Conservation (phyloP, 495 filamentous ascomycete genomes). For the Hyaloscypha bicolor region DNA sequence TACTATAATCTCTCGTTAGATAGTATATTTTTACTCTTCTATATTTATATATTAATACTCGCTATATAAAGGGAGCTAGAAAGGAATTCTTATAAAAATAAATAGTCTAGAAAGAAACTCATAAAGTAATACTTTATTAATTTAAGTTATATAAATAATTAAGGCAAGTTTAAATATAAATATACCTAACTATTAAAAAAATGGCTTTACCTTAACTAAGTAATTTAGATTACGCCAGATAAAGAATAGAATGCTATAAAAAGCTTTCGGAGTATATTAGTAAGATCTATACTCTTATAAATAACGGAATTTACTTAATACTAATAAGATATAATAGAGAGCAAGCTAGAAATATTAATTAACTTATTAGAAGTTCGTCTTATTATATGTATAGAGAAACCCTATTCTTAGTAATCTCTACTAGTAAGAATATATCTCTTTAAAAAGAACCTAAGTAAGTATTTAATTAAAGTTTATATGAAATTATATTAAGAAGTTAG, state of each 20-base stretch:
- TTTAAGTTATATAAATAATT: conserved; percentile 19
- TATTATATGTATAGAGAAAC: conserved; percentile 20
- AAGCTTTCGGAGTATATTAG: conserved; percentile 27
- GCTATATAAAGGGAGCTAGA: conserved; percentile 17
- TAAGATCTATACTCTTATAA: no score
- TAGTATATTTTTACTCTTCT: conserved; percentile 8
- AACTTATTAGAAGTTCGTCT: conserved; percentile 33
- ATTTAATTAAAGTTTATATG: conserved; percentile 32
- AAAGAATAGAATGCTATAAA: conserved; percentile 21
- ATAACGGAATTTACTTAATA: no score
- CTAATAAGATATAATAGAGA: no score
- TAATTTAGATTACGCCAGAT: conserved; percentile 24
- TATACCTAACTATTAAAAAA: conserved; percentile 3
- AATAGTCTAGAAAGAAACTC: conserved; percentile 13
- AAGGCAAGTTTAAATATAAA: conserved; percentile 19
- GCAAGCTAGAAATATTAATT: no score
- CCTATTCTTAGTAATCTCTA: conserved; percentile 28
- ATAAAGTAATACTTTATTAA: conserved; percentile 12
- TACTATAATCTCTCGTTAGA: no score
- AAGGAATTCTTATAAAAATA: conserved; percentile 22
- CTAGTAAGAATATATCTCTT: conserved; percentile 20
- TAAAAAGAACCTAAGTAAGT: no score
- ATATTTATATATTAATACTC: conserved; percentile 12
- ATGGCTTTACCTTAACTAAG: conserved; percentile 23
- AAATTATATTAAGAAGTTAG: conserved; percentile 31